Percentiles rank a stretch among this genome's conserved stretches.
phyloP scores from a whole-genome alignment of 2,329 filamentous ascomycete species.

The Sporothrix mexicana region DNA sequence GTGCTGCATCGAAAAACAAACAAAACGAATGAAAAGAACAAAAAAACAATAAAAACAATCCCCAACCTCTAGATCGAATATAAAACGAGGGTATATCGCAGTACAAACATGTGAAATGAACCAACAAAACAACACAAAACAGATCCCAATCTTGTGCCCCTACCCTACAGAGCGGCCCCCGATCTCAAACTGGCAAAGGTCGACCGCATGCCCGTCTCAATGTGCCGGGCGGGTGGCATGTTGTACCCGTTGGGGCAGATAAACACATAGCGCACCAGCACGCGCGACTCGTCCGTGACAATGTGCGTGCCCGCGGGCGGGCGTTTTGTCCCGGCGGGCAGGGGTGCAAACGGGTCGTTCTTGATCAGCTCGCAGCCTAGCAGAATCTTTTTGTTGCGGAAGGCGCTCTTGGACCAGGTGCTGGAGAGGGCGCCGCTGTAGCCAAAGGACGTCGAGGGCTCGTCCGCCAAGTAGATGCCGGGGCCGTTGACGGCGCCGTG shows the following conservation, averaged over 20 bases:
- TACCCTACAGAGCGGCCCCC: conserved; percentile 16
- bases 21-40: background rate
- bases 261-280: conserved; percentile 41
- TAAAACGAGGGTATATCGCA: conserved; percentile 6
- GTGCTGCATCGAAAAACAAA: background rate
- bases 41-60: background rate
- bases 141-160: background rate
- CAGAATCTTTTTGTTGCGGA: conserved; percentile 34
- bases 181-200: conserved; percentile 35
- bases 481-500: conserved; percentile 35
- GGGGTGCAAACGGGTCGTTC: conserved; percentile 28
- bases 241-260: conserved; percentile 37
- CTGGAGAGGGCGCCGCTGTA: conserved; percentile 32
- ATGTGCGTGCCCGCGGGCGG: conserved; percentile 33
- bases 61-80: background rate
- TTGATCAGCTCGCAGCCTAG: conserved; percentile 40
- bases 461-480: conserved; percentile 38
- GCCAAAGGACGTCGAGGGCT: conserved; percentile 33
- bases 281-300: conserved; percentile 35
- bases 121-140: background rate
- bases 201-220: conserved; percentile 37
- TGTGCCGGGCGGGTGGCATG: conserved; percentile 36
- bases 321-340: conserved; percentile 1
- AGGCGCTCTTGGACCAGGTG: conserved; percentile 36
- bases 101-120: background rate